Base-by-base conservation (phyloP, 2,329 filamentous ascomycete genomes). In the Cladophialophora carrionii region DNA sequence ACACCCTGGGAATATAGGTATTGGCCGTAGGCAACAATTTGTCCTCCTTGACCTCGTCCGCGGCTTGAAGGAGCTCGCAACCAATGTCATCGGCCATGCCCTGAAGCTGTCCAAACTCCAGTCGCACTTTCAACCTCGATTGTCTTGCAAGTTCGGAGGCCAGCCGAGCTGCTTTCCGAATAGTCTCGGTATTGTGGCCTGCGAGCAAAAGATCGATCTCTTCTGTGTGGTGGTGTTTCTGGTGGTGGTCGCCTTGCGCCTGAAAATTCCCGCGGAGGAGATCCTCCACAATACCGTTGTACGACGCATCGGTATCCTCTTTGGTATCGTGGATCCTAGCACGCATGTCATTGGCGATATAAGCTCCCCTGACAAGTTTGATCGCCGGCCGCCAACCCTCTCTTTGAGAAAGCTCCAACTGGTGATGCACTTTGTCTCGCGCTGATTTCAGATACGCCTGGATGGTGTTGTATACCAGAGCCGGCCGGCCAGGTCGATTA, bases 11-110 rank as follows among this genome's bases (percentile, higher is more conserved):
- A 6, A 74, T 70, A 62, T 53, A 68, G 66, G 29, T 68, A 68
- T 14, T 65, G 61, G 29, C 63, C 49, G 1, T 58, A 61, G 64
- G 58, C 59, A 60, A 70, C 12, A 73, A 73, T 14, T 72, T 70
- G 22, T 66, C 73, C 49, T 41, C 64, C 64, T 68, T 60, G 67
- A 64, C 71, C 49, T 70, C 68, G 56, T 68, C 71, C 66, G 67
- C 72, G 26, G 61, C 70, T 54, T 77, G 77, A 34, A 53, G n/a
- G 1, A 87, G 77, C 43, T 82, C 80, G 70, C 84, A 83, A 63
- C 89, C 92, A 59, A 98, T 87, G 75, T 97, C 93, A 72, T 98
- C 94, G 1, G 94, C 94, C 94, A 98, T 98, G 48, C 94, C 93
- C 80, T 94, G 90, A 0, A 97, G 85, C 79, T 97, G 93, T 2